phyloP scores from a whole-genome alignment of 805 yeast genomes.

The Candida multigemmis region DNA sequence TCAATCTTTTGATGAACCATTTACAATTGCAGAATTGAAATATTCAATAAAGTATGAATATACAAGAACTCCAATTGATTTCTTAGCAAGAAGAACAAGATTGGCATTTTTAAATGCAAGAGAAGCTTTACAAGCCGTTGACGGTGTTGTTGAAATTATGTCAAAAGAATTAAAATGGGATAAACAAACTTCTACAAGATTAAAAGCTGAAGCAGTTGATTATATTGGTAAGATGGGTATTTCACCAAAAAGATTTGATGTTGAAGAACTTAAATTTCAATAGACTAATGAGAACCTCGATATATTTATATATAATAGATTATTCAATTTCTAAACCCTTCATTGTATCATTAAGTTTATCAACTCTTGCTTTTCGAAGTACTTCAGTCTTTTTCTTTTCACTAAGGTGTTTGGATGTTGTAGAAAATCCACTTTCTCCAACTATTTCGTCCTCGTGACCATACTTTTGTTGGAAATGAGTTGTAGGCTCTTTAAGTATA shows the following conservation, averaged over 20 bases:
- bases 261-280: constrained; percentile 13
- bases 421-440: constrained; percentile 2
- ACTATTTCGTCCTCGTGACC: constrained; percentile 7
- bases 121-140: constrained; percentile 73
- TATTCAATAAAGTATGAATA: constrained; percentile 79
- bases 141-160: constrained; percentile 81
- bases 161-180: constrained; percentile 74
- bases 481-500: constrained; percentile 25
- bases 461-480: constrained; percentile 13
- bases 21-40: constrained; percentile 82
- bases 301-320: background rate
- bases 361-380: constrained; percentile 26
- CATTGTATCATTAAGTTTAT: constrained; percentile 23
- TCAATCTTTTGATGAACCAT: constrained; percentile 65
- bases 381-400: constrained; percentile 27
- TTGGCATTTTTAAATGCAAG: constrained; percentile 85
- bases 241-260: constrained; percentile 14
- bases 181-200: constrained; percentile 42
- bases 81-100: constrained; percentile 88
- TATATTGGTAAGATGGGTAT: constrained; percentile 60
- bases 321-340: constrained; percentile 14
- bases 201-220: constrained; percentile 42
- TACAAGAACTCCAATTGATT: constrained; percentile 80
- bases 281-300: constrained; percentile 2
- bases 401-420: constrained; percentile 9